Evolutionary conservation across 805 yeast genomes (phyloP).

Genomic region (Danielozyma ontarioensis): DNA sequence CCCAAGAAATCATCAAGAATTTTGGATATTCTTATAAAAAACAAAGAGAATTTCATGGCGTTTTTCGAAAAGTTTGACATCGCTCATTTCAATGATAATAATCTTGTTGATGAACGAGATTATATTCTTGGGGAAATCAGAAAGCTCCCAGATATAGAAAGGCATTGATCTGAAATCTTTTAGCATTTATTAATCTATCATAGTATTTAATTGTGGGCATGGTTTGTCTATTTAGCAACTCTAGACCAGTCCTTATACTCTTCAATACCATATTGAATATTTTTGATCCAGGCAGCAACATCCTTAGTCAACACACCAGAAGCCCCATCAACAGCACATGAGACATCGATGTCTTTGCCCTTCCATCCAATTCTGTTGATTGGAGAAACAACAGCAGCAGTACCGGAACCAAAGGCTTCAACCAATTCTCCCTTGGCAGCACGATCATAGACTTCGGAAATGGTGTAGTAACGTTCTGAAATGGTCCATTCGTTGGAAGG

Average conservation of each 20-base stretch:
- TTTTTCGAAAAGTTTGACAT: slow-evolving; percentile 66
- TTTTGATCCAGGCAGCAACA: slow-evolving; percentile 80
- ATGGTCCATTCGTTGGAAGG: slow-evolving; percentile 75
- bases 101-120: slow-evolving; percentile 72
- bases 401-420: slow-evolving; percentile 96
- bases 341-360: slow-evolving; percentile 69
- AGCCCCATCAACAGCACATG: slow-evolving; percentile 66
- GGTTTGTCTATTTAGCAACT: slow-evolving; percentile 28
- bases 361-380: slow-evolving; percentile 81
- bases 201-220: no score
- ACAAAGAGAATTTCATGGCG: slow-evolving; percentile 67
- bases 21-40: slow-evolving; percentile 75
- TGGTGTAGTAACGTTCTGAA: slow-evolving; percentile 78
- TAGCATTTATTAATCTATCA: no score
- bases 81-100: slow-evolving; percentile 57
- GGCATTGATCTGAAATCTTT: no score
- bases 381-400: slow-evolving; percentile 96
- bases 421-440: slow-evolving; percentile 77
- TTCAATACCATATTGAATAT: slow-evolving; percentile 83
- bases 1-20: slow-evolving; percentile 83
- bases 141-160: slow-evolving; percentile 57
- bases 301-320: slow-evolving; percentile 77
- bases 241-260: slow-evolving; percentile 55
- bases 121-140: slow-evolving; percentile 74
- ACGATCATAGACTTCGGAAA: slow-evolving; percentile 72